Base-by-base conservation (phyloP, 805 yeast genomes). In the Metschnikowia noctiluminum region DNA sequence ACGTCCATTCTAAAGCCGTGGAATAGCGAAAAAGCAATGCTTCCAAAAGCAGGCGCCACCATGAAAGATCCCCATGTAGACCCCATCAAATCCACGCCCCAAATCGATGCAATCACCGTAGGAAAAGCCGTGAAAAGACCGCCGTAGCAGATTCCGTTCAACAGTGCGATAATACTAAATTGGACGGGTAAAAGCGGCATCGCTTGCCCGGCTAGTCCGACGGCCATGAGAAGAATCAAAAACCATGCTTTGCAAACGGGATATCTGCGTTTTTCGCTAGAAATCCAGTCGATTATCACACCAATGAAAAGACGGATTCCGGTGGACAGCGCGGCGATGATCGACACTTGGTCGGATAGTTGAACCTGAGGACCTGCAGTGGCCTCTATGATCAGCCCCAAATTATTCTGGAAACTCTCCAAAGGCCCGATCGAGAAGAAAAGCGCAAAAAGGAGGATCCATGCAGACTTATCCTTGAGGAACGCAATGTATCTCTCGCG, bases 11-110 rank as follows among this genome's bases (percentile, higher is more conserved):
- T 65, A 26, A 66, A 58, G 1, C 96, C 97, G 62, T 85, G 90
- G 11, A 83, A 54, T 43, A 87, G 59, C 6, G 96, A 91, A 58
- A 78, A 87, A 2, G 79, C 52, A 5, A 86, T 71, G 1, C 92
- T 74, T 1, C 96, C 96, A 2, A 88, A 54, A 0, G 97, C 96
- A 2, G 97, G 96, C 0, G 95, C 94, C 34, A 87, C 76, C 78
- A 89, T 85, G 63, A 89, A 87, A 27, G 86, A 72, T 2, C 97
- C 97, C 89, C 96, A 92, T 1, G 92, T 87, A 2, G 96, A 87
- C 0, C 97, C 98, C 66, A 92, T 81, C 32, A 87, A 78, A 38
- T 87, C 90, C 21, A 87, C 77, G 0, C 97, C 97, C 90, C 96
- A 94, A 2, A 87, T 80, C 4, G 84, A 74, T 1, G 96, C 85